A percentile compares a stretch with the other conserved stretches of the same genome.
Evolutionary conservation across 2,329 filamentous ascomycete genomes (phyloP).

Genomic region (Diplocarpon rosae): DNA sequence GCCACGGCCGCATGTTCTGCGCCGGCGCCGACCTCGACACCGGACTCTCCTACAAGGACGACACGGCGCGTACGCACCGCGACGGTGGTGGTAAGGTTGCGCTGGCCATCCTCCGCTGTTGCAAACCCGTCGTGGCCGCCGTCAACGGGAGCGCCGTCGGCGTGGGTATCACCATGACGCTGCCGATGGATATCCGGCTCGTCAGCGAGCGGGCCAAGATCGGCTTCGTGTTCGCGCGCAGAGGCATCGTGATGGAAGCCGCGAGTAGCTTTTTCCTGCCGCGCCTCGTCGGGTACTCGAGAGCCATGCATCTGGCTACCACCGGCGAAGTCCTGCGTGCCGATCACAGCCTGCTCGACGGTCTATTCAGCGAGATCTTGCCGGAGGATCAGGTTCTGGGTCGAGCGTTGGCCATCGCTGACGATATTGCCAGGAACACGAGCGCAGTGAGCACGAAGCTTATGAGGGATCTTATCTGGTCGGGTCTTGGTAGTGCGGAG

Average conservation of each 20-base stretch:
- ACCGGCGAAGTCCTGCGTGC: conserved; percentile 52
- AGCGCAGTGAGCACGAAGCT: conserved; percentile 52
- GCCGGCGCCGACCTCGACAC: conserved; percentile 33
- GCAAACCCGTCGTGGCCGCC: conserved; percentile 47
- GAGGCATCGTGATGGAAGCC: conserved; percentile 63
- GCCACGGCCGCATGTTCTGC: conserved; percentile 42
- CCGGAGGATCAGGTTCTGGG: conserved; percentile 49
- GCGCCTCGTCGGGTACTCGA: conserved; percentile 52
- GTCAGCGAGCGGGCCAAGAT: conserved; percentile 50
- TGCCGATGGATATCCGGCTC: conserved; percentile 42
- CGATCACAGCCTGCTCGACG: conserved; percentile 39
- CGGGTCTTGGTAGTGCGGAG: conserved; percentile 48
- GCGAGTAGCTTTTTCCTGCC: conserved; percentile 63
- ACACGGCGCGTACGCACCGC: conserved; percentile 26
- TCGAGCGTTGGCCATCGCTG: conserved; percentile 53
- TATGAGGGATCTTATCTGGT: conserved; percentile 63
- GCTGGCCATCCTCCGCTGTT: conserved; percentile 45
- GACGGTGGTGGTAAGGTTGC: conserved; percentile 42
- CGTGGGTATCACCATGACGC: conserved; percentile 50
- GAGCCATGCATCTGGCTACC: conserved; percentile 54
- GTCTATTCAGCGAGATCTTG: conserved; percentile 56
- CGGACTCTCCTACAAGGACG: conserved; percentile 13
- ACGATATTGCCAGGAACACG: conserved; percentile 55
- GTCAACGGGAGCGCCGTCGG: conserved; percentile 50
- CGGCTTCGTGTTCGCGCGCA: conserved; percentile 62